These are phyloP conservation scores for Paraleonurus japonicus DNA, from an alignment of 257 asterid genomes.

Conservation along the genomic window DNA sequence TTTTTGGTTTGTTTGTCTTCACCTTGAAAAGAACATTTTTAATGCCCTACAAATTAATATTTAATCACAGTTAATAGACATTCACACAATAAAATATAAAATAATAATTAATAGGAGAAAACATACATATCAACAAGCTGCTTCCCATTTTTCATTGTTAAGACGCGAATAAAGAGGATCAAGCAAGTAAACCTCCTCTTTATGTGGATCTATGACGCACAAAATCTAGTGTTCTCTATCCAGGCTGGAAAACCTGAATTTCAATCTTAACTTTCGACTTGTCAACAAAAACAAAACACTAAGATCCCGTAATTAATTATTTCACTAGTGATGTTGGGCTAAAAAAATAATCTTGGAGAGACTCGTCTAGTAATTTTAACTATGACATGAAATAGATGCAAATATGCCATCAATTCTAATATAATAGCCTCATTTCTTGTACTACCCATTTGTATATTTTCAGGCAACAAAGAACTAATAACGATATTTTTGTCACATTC, in stretches of 20 bases:
- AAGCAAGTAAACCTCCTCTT: too few species aligned
- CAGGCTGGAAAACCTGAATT: conserved; percentile 32
- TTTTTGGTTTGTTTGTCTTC: too few species aligned
- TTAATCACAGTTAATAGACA: too few species aligned
- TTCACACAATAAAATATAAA: too few species aligned
- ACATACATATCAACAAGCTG: too few species aligned
- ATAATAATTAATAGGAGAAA: too few species aligned
- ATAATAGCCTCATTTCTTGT: not conserved
- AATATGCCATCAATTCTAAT: not conserved
- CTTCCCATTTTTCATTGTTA: too few species aligned
- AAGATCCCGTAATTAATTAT: conserved; percentile 32
- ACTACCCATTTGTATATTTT: not conserved
- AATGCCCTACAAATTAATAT: too few species aligned
- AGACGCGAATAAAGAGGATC: too few species aligned
- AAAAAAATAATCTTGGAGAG: not conserved
- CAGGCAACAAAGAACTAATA: not conserved
- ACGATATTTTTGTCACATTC: conserved; percentile 1
- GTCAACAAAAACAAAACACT: conserved; percentile 26
- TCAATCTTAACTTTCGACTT: conserved; percentile 32
- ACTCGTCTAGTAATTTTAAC: not conserved
- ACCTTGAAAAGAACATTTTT: too few species aligned
- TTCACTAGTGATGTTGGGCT: not conserved
- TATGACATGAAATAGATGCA: not conserved
- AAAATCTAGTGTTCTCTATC: too few species aligned
- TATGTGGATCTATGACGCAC: too few species aligned